These are phyloP conservation scores for Daldinia grandis DNA, from an alignment of 495 filamentous ascomycete genomes.

Conservation along the genomic window DNA sequence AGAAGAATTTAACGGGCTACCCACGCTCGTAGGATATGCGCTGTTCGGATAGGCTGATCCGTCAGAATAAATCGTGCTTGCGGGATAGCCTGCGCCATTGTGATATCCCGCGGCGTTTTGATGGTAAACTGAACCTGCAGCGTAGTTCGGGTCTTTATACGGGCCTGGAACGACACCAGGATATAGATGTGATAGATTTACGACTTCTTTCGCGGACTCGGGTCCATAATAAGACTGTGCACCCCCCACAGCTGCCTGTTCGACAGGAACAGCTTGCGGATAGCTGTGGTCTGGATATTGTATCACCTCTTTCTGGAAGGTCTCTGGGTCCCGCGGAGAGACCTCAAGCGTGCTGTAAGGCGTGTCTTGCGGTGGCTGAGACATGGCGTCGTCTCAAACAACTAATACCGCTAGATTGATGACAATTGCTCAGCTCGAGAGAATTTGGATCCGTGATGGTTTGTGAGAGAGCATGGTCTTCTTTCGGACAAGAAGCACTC, in stretches of 20 bases:
- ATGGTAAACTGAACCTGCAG: constrained; percentile 9
- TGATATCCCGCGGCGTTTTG: constrained; percentile 9
- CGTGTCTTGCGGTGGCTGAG: constrained; percentile 8
- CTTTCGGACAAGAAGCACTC: constrained; percentile 1
- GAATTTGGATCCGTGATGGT: constrained; percentile 8
- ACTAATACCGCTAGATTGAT: constrained; percentile 11
- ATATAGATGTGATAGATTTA: constrained; percentile 15
- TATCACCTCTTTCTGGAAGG: constrained; percentile 35
- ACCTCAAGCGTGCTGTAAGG: constrained; percentile 41
- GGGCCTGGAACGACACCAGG: constrained; percentile 7
- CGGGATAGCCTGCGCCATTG: constrained; percentile 17
- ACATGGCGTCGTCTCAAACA: constrained; percentile 30
- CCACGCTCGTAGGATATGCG: constrained; percentile 24
- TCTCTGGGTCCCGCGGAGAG: constrained; percentile 29
- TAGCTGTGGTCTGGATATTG: constrained; percentile 37
- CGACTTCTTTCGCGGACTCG: constrained; percentile 38
- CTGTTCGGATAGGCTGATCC: constrained; percentile 22
- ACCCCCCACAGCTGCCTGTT: constrained; percentile 18
- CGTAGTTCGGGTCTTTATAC: constrained; percentile 29
- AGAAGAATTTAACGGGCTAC: constrained; percentile 16
- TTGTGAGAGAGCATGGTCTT: constrained; percentile 19
- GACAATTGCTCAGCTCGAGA: constrained; percentile 27
- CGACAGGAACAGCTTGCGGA: constrained; percentile 37
- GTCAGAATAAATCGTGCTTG: constrained; percentile 14
- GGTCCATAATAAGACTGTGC: constrained; percentile 31